A percentile compares a stretch with the other conserved stretches of the same genome.
Conservation (phyloP, 768 basidiomycete species). For the Mycena capillaripes region DNA sequence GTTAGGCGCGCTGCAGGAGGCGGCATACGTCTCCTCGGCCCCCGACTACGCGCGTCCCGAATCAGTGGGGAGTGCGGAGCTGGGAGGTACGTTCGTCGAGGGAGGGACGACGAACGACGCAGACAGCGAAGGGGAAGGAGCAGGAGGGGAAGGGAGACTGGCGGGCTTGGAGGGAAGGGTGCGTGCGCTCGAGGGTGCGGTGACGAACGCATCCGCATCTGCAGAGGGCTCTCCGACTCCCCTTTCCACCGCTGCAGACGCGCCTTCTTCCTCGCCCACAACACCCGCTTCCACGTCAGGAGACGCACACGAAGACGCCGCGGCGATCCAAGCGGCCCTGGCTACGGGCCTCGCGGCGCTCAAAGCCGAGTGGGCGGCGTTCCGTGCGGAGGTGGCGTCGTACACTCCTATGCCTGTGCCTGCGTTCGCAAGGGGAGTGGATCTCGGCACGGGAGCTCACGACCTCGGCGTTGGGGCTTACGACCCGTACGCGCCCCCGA, state of each 20-base stretch:
- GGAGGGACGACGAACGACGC: too few species aligned
- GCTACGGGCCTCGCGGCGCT: constrained; percentile 11
- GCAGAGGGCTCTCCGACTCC: not conserved
- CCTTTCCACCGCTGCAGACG: not conserved
- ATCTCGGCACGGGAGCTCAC: too few species aligned
- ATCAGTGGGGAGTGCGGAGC: too few species aligned
- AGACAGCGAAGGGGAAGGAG: not conserved
- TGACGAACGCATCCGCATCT: not conserved
- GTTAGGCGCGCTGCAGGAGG: not conserved
- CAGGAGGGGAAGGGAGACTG: not conserved
- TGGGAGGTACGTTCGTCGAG: too few species aligned
- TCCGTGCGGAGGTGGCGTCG: constrained; percentile 21
- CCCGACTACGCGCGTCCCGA: too few species aligned
- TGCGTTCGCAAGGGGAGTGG: not conserved
- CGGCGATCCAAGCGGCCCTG: constrained; percentile 8
- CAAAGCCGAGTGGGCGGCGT: constrained; percentile 26
- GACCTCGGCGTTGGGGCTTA: too few species aligned
- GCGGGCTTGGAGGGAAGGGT: not conserved
- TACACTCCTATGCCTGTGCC: not conserved
- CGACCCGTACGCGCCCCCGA: not conserved
- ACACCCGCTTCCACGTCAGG: not conserved
- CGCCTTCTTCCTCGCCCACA: too few species aligned
- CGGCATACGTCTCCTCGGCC: not conserved
- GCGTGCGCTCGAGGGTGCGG: not conserved
- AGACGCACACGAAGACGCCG: not conserved